Evolutionary conservation across 2,329 filamentous ascomycete species (phyloP).

Genomic region (Stagonosporopsis vannaccii): DNA sequence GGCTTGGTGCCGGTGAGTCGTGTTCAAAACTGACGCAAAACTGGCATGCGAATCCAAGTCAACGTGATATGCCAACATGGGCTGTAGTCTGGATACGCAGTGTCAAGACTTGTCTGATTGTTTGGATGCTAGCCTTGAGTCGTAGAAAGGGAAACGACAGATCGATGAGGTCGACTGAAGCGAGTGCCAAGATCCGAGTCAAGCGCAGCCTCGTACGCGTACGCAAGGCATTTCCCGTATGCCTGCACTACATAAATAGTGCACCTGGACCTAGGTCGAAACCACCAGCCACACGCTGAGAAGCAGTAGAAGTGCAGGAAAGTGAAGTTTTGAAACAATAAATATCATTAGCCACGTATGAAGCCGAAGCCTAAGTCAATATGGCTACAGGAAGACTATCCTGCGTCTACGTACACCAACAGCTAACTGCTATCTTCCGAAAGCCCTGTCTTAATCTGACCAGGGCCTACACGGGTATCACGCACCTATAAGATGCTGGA

Average conservation of each 20-base stretch:
- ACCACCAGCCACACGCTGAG: no score
- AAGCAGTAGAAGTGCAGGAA: not conserved
- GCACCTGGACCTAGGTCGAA: not conserved
- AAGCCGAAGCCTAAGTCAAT: slow-evolving; percentile 5
- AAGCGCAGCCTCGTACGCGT: slow-evolving; percentile 2
- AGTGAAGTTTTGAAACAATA: not conserved
- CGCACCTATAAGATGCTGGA: slow-evolving; percentile 29
- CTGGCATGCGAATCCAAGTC: not conserved
- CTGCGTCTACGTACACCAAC: slow-evolving; percentile 9
- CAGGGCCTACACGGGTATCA: slow-evolving; percentile 38
- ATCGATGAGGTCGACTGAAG: slow-evolving; percentile 2
- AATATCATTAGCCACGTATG: slow-evolving; percentile 8
- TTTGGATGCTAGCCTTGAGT: not conserved
- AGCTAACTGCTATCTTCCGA: slow-evolving; percentile 1
- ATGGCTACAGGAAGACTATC: not conserved
- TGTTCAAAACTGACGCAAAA: not conserved
- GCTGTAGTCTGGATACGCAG: not conserved
- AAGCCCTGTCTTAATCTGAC: slow-evolving; percentile 13
- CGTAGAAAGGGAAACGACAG: not conserved
- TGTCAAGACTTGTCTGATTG: not conserved
- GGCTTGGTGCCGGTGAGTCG: not conserved
- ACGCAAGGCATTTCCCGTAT: not conserved
- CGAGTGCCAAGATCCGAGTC: slow-evolving; percentile 12
- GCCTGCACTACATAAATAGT: no score
- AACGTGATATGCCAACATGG: not conserved